Evolutionary conservation across 1,284 basidiomycete genomes (phyloP).

Genomic region (Phellopilus nigrolimitatus): DNA sequence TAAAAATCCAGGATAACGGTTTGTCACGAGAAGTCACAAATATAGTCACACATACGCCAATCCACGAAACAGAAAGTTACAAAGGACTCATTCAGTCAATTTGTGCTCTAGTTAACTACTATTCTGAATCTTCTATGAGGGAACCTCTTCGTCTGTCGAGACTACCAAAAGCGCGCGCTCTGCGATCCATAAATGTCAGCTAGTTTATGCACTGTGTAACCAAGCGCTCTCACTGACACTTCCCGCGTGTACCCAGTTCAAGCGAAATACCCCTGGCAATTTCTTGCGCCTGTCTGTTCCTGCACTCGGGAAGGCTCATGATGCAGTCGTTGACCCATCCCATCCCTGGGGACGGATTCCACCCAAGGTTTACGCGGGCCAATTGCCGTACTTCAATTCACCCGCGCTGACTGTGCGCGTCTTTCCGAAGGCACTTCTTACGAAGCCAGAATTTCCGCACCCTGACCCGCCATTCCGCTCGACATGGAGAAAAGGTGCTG

Average conservation of each 20-base stretch:
- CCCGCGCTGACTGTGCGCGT: slow-evolving; percentile 24
- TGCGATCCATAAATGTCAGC: neutral
- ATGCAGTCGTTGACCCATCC: slow-evolving; percentile 23
- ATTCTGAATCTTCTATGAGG: too few relatives aligned
- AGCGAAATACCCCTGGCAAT: slow-evolving; percentile 28
- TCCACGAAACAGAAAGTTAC: too few relatives aligned
- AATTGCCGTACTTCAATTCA: neutral
- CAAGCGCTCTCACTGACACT: neutral
- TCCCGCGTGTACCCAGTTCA: slow-evolving; percentile 26
- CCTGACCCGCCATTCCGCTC: slow-evolving; percentile 27
- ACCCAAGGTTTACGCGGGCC: neutral
- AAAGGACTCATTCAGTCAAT: too few relatives aligned
- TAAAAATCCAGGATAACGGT: too few relatives aligned
- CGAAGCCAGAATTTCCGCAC: slow-evolving; percentile 11
- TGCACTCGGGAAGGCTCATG: slow-evolving; percentile 5
- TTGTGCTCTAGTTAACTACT: too few relatives aligned
- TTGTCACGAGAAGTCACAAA: too few relatives aligned
- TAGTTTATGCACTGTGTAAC: neutral
- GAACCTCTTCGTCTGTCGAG: neutral
- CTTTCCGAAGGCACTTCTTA: slow-evolving; percentile 27
- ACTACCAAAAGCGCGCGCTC: neutral
- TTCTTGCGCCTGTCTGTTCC: slow-evolving; percentile 13
- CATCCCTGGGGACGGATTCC: slow-evolving; percentile 3
- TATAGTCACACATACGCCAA: too few relatives aligned
- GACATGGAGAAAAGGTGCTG: neutral